These are phyloP conservation scores for Ceratobasidium sp. DNA, from an alignment of 1,284 basidiomycete species.

Conservation along the genomic window DNA sequence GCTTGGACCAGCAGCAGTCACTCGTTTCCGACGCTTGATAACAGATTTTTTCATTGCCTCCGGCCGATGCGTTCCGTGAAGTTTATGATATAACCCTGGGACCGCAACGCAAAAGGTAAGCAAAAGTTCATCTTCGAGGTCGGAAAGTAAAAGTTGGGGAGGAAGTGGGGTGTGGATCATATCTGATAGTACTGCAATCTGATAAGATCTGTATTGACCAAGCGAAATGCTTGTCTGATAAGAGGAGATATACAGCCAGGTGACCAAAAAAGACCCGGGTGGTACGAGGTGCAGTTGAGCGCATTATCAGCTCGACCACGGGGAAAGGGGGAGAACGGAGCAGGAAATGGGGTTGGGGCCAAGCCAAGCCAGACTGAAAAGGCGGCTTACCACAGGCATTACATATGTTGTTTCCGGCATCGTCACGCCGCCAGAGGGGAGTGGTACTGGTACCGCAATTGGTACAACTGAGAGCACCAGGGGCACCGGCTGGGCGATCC, in stretches of 20 bases:
- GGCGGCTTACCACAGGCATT: conserved; percentile 89
- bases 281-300: conserved; percentile 6
- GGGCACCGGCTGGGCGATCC: conserved; percentile 60
- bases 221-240: conserved; percentile 26
- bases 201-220: conserved; percentile 30
- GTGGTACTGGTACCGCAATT: conserved; percentile 96
- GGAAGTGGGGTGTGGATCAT: conserved; percentile 16
- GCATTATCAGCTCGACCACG: conserved; percentile 13
- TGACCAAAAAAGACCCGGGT: not conserved
- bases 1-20: conserved; percentile 74
- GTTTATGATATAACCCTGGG: conserved; percentile 95
- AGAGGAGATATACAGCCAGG: conserved; percentile 12
- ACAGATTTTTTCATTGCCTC: conserved; percentile 99
- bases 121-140: conserved; percentile 40
- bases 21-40: conserved; percentile 97
- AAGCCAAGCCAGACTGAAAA: conserved; percentile 44
- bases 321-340: conserved; percentile 18
- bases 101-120: conserved; percentile 41
- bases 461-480: conserved; percentile 87
- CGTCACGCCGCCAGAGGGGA: conserved; percentile 93
- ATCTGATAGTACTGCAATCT: conserved; percentile 41
- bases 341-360: conserved; percentile 15
- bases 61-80: conserved; percentile 96
- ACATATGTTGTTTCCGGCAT: conserved; percentile 92
- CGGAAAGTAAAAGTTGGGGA: conserved; percentile 32